Conservation (phyloP, 495 filamentous ascomycete genomes). For the Viridothelium virens region DNA sequence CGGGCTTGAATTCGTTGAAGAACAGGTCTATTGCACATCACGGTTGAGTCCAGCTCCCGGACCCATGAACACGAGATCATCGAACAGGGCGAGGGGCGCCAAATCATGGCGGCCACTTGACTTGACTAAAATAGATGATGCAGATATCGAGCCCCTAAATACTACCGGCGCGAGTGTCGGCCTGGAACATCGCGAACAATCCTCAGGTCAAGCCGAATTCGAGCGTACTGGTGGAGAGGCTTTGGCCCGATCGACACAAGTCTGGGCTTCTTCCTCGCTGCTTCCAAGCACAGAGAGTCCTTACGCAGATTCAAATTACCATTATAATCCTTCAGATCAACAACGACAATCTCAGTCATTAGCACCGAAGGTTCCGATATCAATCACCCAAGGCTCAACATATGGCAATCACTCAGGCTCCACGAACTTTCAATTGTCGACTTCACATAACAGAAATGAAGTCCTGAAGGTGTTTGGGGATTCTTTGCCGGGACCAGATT, state of each 20-base stretch:
- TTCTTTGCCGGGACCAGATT: conserved; percentile 26
- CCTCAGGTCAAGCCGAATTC: neutral
- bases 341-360: neutral
- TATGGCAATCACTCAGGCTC: neutral
- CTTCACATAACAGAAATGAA: conserved; percentile 19
- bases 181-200: neutral
- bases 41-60: neutral
- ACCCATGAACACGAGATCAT: neutral
- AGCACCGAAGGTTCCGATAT: neutral
- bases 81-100: neutral
- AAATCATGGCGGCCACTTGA: conserved; percentile 1
- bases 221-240: neutral
- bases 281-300: neutral
- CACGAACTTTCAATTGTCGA: neutral
- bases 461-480: conserved; percentile 30
- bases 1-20: neutral
- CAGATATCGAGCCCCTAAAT: neutral
- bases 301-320: neutral
- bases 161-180: neutral
- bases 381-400: neutral
- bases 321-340: neutral
- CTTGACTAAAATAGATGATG: neutral
- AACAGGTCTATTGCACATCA: neutral
- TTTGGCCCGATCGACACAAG: neutral
- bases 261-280: neutral